Percentiles rank a stretch among this genome's conserved stretches.
These are phyloP conservation scores for Cyberlindnera japonica DNA, from an alignment of 805 yeast genomes.

Conservation along the genomic window DNA sequence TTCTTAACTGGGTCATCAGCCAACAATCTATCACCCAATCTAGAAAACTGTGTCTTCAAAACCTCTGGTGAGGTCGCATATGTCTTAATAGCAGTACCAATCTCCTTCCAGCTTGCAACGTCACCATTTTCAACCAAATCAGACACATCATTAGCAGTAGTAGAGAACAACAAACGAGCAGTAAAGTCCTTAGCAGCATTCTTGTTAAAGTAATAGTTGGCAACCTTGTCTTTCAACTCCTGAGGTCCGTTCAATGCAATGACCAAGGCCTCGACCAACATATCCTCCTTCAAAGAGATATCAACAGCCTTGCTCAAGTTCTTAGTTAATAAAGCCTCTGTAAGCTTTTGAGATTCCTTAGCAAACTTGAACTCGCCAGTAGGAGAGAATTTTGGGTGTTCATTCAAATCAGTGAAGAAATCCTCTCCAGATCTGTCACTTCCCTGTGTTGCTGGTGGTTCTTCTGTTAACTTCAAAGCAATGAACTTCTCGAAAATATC, in stretches of 20 bases:
- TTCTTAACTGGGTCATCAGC: slow-evolving; percentile 41
- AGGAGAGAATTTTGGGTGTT: slow-evolving; percentile 38
- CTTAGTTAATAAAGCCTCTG: slow-evolving; percentile 54
- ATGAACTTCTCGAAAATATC: slow-evolving; percentile 46
- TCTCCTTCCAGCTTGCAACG: slow-evolving; percentile 77
- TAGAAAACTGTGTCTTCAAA: slow-evolving; percentile 52
- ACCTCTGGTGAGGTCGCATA: slow-evolving; percentile 42
- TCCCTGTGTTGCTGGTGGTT: slow-evolving; percentile 22
- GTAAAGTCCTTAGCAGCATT: slow-evolving; percentile 46
- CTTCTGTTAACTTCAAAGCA: slow-evolving; percentile 32
- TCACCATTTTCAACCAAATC: slow-evolving; percentile 80
- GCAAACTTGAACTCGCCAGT: slow-evolving; percentile 49
- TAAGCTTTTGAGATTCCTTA: slow-evolving; percentile 39
- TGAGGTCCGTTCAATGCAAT: slow-evolving; percentile 69
- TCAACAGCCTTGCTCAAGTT: slow-evolving; percentile 65
- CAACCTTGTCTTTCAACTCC: slow-evolving; percentile 62
- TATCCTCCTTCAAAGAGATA: slow-evolving; percentile 56
- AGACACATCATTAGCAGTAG: slow-evolving; percentile 47
- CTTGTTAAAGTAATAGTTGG: slow-evolving; percentile 64
- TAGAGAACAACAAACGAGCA: slow-evolving; percentile 71
- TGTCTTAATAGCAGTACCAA: slow-evolving; percentile 65
- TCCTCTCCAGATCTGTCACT: slow-evolving; percentile 31
- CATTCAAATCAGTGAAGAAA: slow-evolving; percentile 35
- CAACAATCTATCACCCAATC: slow-evolving; percentile 76
- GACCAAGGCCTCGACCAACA: slow-evolving; percentile 74